Evolutionary conservation across 2,329 filamentous ascomycete genomes (phyloP), one percentile per base, ranked within the genome.

Genomic region (Lasiodiplodia sp.): DNA sequence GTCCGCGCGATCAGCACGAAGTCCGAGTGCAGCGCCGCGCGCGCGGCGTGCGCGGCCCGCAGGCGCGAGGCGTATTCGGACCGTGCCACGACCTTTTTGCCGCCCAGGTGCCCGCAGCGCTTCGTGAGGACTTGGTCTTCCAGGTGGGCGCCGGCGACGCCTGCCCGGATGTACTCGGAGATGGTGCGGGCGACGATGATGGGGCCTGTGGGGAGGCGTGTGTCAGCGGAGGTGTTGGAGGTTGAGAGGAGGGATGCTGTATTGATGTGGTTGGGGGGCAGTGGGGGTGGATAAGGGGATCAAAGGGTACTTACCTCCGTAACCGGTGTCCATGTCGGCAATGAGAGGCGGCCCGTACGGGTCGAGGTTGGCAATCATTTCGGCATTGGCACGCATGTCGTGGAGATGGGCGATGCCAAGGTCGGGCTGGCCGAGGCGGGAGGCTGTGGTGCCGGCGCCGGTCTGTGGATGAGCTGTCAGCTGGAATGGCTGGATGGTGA

Each of bases 1-100:
- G 88, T 91, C 12, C 89, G 82, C 0, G 88, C 88, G 68, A 91
- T 90, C 67, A 91, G 83, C 34, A 91, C 83, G 47, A 91, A 88
- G 70, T 90, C 88, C 18, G 82, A 82, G 12, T 81, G 80, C 37
- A 85, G 75, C 21, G 80, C 78, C 25, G 82, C 76, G 2, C 87
- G 80, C 1, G 87, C 85, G 8, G 82, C 78, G 14, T 78, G 80
- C 0, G 87, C 87, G 0, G 88, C 88, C 0, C 84, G 80, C 72
- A 91, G 87, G 0, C 89, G 82, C n/a, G 81, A 77, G n/a, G 83
- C 75, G 71, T 83, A 90, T 23, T 83, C 83, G 0, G 85, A 82
- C 0, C 75, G 70, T 1, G 79, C 74, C 10, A 91, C 89, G 14
- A 91, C 78, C 68, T 86, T 81, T 77, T 92, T 91, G 66, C 87